A percentile compares a stretch with the other conserved stretches of the same genome.
phyloP scores from a whole-genome alignment of 2,329 filamentous ascomycete genomes.

The Pyricularia sp. region DNA sequence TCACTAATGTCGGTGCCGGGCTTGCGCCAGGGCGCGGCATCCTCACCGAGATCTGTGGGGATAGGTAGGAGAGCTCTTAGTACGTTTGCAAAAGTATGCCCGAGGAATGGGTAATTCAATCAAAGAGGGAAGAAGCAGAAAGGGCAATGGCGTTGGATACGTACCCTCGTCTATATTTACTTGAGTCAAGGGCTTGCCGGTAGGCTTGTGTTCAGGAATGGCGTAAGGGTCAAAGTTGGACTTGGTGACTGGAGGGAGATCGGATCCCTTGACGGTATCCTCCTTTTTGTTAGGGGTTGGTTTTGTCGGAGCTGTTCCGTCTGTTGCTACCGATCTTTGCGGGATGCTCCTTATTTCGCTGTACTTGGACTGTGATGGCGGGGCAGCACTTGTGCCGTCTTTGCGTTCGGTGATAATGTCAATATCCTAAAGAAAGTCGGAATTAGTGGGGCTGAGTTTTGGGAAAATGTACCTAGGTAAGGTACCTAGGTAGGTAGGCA shows the following conservation, averaged over 20 bases:
- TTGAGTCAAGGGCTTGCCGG: conserved; percentile 70
- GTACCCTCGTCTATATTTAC: conserved; percentile 58
- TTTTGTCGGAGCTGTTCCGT: conserved; percentile 31
- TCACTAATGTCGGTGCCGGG: conserved; percentile 91
- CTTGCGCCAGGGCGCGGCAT: conserved; percentile 89
- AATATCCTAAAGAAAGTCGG: conserved; percentile 37
- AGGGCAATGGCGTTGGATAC: conserved; percentile 4
- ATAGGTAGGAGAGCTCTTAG: background rate
- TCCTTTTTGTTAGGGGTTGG: conserved; percentile 35
- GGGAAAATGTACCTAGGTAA: background rate
- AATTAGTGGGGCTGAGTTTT: background rate
- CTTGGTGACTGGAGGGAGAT: conserved; percentile 50
- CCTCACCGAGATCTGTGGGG: conserved; percentile 51
- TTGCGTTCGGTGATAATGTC: conserved; percentile 57
- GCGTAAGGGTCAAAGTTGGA: conserved; percentile 78
- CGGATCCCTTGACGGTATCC: conserved; percentile 14
- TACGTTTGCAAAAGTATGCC: background rate
- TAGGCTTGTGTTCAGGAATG: conserved; percentile 63
- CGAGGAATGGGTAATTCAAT: background rate
- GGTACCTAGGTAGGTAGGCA: too few relatives aligned
- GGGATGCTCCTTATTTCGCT: conserved; percentile 54
- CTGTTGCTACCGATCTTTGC: conserved; percentile 42
- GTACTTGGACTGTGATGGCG: conserved; percentile 45
- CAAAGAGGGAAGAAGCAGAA: background rate
- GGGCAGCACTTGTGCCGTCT: conserved; percentile 47